Base-by-base conservation (phyloP, 1,139 yeast genomes). In the Debaryomyces robertsiae region DNA sequence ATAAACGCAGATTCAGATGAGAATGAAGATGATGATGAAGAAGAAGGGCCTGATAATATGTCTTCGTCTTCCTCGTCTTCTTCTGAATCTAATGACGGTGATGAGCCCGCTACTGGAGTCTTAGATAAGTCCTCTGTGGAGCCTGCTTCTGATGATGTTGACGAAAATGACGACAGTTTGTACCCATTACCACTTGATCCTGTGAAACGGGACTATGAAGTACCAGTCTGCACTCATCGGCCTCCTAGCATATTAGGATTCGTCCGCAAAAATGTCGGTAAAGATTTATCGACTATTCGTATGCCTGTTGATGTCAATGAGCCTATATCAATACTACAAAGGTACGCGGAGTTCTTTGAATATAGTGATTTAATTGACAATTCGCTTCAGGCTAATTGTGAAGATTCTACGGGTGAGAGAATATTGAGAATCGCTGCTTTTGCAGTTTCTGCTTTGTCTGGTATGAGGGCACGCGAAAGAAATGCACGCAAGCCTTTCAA, bases 221-320 rank as follows among this genome's bases (percentile, higher is more conserved):
- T 91, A n/a, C 78, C 79, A 2, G 67, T 69, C 13, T 77, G 90
- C 41, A 69, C 69, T 0, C 76, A 81, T 33, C 68, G 81, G 0
- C 98, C 98, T 2, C 96, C 96, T 4, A 84, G 94, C 47, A 65
- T 93, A 29, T 68, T 91, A 39, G 77, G 90, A 1, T 79, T 90
- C 54, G 73, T 93, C 44, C 77, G 96, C 41, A 90, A 91, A 58
- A 90, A 89, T 53, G 95, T 91, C 11, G 97, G 98, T 19, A 91
- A 91, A 57, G 98, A 91, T 61, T 61, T 91, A 47, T 77, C 93
- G 0, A 77, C 93, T 1, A 79, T 90, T 42, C 84, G 96, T 1
- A 90, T 91, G 94, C 98, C 98, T 1, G 96, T 93, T 4, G 84
- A 94, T 2, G 78, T 90, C 47, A 93, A 93, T 65, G 98, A 93